These are phyloP conservation scores for Carex cristatella DNA, from an alignment of 176 grass and related monocot species.

Conservation along the genomic window DNA sequence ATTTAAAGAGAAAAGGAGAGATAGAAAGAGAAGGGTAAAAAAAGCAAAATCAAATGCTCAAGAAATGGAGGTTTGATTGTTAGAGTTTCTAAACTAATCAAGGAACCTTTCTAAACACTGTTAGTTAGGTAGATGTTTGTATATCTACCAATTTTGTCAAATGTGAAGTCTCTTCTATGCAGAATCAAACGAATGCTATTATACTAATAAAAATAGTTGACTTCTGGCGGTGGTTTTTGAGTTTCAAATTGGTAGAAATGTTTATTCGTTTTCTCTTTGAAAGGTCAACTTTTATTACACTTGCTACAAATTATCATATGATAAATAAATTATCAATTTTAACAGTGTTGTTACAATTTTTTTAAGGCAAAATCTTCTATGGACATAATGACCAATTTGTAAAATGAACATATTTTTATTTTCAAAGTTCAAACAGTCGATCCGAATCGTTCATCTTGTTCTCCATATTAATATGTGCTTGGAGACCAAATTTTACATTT, in stretches of 20 bases:
- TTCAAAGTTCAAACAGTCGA: no score
- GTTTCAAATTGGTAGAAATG: not conserved
- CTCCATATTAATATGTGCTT: no score
- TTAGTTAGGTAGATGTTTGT: not conserved
- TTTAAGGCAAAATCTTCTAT: no score
- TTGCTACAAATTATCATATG: not conserved
- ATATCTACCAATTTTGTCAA: not conserved
- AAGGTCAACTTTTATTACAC: not conserved
- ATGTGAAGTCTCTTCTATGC: not conserved
- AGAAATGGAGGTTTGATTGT: slow-evolving; percentile 18
- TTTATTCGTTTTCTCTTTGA: not conserved
- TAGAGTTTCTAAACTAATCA: not conserved
- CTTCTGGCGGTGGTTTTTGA: not conserved
- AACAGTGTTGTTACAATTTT: not conserved
- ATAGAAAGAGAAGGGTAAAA: not conserved
- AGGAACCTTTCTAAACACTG: not conserved
- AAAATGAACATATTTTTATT: no score
- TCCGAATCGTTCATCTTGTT: no score
- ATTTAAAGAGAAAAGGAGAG: not conserved
- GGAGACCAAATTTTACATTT: no score
- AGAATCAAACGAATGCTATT: not conserved
- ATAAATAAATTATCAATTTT: not conserved
- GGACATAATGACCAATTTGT: no score
- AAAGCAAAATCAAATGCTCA: slow-evolving; percentile 4
- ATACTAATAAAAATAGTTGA: not conserved